phyloP scores from a whole-genome alignment of 2,329 filamentous ascomycete species.

The Cercospora beticola region DNA sequence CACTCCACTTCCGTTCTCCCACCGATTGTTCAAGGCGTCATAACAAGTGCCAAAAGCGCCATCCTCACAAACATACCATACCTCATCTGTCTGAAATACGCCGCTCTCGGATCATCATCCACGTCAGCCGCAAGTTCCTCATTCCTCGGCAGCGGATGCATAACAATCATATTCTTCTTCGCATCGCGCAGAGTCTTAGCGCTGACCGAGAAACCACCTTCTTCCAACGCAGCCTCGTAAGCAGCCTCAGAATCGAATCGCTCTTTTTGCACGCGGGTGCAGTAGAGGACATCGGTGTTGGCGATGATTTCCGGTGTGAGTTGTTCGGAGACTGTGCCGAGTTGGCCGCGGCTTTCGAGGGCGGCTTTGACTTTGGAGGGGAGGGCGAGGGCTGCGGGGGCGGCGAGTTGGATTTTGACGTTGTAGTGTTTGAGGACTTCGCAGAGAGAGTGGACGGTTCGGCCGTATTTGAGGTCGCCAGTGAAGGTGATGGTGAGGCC shows the following conservation, averaged over 20 bases:
- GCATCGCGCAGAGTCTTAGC: slow-evolving; percentile 86
- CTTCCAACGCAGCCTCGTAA: slow-evolving; percentile 85
- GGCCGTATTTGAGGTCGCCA: slow-evolving; percentile 88
- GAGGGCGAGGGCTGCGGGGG: slow-evolving; percentile 74
- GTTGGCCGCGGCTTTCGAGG: slow-evolving; percentile 71
- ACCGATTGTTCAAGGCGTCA: slow-evolving; percentile 54
- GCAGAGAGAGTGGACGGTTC: slow-evolving; percentile 91
- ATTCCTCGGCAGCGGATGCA: slow-evolving; percentile 94
- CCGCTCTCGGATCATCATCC: slow-evolving; percentile 93
- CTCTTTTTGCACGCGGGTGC: slow-evolving; percentile 95
- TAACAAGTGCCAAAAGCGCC: slow-evolving; percentile 91
- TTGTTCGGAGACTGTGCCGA: slow-evolving; percentile 71
- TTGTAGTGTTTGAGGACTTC: slow-evolving; percentile 95
- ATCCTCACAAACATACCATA: slow-evolving; percentile 98
- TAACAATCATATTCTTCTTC: slow-evolving; percentile 88
- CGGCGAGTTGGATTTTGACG: slow-evolving; percentile 87
- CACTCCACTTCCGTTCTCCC: not conserved
- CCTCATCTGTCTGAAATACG: slow-evolving; percentile 99
- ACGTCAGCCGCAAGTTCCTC: slow-evolving; percentile 93
- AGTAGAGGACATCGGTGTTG: slow-evolving; percentile 89
- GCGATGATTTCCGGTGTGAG: slow-evolving; percentile 86
- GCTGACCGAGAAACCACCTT: slow-evolving; percentile 71
- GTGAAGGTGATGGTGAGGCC: slow-evolving; percentile 94
- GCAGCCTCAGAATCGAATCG: slow-evolving; percentile 77
- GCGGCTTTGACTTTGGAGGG: slow-evolving; percentile 72